Percentiles rank a stretch among this genome's conserved stretches.
phyloP scores from a whole-genome alignment of 2,329 filamentous ascomycete species.

The Cercospora beticola region DNA sequence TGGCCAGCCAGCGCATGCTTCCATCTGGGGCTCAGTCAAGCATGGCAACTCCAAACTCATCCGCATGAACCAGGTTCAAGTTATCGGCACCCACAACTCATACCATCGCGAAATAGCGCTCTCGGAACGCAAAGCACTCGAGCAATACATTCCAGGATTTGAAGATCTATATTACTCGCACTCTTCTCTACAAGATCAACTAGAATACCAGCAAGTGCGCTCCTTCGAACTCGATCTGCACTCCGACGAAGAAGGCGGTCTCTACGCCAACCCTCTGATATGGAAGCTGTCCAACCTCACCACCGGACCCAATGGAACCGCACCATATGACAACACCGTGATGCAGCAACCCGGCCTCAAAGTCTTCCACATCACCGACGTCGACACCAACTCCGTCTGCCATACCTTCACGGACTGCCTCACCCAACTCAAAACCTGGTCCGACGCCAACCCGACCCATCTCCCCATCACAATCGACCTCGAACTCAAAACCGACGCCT shows the following conservation, averaged over 20 bases:
- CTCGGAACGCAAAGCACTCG: conserved; percentile 45
- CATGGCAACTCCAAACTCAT: conserved; percentile 30
- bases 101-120: conserved; percentile 51
- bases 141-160: conserved; percentile 40
- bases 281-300: conserved; percentile 44
- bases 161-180: conserved; percentile 53
- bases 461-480: conserved; percentile 53
- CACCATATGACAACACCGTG: conserved; percentile 42
- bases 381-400: conserved; percentile 50
- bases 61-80: conserved; percentile 55
- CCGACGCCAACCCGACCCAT: conserved; percentile 44
- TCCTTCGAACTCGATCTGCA: conserved; percentile 53
- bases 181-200: conserved; percentile 46
- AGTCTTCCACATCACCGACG: conserved; percentile 53
- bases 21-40: not conserved
- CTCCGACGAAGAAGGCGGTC: conserved; percentile 50
- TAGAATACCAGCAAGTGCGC: conserved; percentile 48
- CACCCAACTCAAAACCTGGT: conserved; percentile 47
- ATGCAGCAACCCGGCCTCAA: conserved; percentile 49
- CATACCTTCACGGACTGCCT: conserved; percentile 50
- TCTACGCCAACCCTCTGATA: conserved; percentile 49
- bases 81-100: conserved; percentile 54
- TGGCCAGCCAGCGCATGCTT: not conserved
- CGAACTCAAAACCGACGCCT: conserved; percentile 49
- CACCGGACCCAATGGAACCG: conserved; percentile 36